Percentiles rank a stretch among this genome's conserved stretches.
These are phyloP conservation scores for Blastocystis sp. DNA, from an alignment of 352 stramenopile genomes.

Conservation along the genomic window DNA sequence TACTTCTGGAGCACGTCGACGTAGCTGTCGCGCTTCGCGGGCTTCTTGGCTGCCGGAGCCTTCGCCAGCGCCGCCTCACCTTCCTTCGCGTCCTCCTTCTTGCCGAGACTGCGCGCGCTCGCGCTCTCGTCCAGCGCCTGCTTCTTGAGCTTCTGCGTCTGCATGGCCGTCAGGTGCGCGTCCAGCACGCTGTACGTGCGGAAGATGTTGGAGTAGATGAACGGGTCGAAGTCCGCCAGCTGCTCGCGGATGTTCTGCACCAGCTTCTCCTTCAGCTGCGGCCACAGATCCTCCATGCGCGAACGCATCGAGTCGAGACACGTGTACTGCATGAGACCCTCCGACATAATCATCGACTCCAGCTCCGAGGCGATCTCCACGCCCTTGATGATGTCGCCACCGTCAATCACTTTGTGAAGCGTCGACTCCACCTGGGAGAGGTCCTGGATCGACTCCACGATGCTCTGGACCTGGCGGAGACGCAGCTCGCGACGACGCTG, in stretches of 20 bases:
- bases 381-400: constrained; percentile 49
- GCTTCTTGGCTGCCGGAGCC: neutral
- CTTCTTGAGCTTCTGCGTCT: constrained; percentile 51
- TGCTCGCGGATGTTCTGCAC: constrained; percentile 50
- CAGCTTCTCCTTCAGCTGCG: constrained; percentile 28
- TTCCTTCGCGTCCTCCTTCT: neutral
- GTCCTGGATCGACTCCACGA: constrained; percentile 34
- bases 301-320: constrained; percentile 44
- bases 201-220: constrained; percentile 33
- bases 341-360: constrained; percentile 51
- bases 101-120: neutral
- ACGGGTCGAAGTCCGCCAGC: constrained; percentile 10
- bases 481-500: constrained; percentile 12
- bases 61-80: neutral
- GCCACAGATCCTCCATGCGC: constrained; percentile 37
- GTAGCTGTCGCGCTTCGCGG: constrained; percentile 14
- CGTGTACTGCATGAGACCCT: constrained; percentile 50
- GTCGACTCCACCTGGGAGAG: constrained; percentile 27
- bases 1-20: constrained; percentile 47
- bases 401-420: constrained; percentile 46
- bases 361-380: constrained; percentile 51
- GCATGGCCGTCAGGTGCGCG: constrained; percentile 28
- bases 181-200: constrained; percentile 52
- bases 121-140: neutral
- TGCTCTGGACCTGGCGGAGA: constrained; percentile 48